Evolutionary conservation across 176 grass and related monocot species (phyloP), one percentile per base, ranked within the genome.

Genomic region (Rhynchospora pubera): DNA sequence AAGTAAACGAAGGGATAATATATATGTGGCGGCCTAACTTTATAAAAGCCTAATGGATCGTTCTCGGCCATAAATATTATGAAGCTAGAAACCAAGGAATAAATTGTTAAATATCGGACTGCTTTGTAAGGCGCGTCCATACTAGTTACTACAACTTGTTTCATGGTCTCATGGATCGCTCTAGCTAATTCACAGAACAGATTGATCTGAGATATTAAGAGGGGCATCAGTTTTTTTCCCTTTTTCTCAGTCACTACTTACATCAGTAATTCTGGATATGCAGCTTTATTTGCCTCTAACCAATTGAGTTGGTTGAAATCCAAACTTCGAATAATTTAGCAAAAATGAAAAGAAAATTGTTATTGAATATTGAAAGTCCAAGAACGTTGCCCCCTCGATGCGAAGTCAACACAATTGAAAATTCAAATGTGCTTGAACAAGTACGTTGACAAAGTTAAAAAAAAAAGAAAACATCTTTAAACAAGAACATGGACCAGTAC

Each of bases 41-140:
- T 65, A 65, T 64, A 21, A 61, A 81, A 81, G 78, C 65, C 79
- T 51, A 81, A 59, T 21, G 16, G 70, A 52, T 74, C 13, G 19
- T 21, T 14, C 57, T 28, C 6, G 21, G 46, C 52, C 11, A 74
- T 52, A 74, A 74, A 74, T 74, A 74, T 48, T 43, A 5, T 51
- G 45, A 5, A 74, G 23, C 26, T 28, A 28, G 26, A 28, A 28
- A 28, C 1, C 24, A 52, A 12, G 13, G 50, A 50, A 73, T 74
- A 24, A 19, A 23, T 48, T 10, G 70, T 52, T 46, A 74, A 74
- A 51, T 19, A 9, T 11, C 21, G 44, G 11, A 23, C 9, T 52
- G n/a, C 24, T 4, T 74, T 74, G 8, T 52, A 52, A 28, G 26
- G 26, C 26, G 26, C 1, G 1, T 28, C 26, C 26, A 28, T 28